These are phyloP conservation scores for Tetracladium setigerum DNA, from an alignment of 495 filamentous ascomycete genomes.

Conservation along the genomic window DNA sequence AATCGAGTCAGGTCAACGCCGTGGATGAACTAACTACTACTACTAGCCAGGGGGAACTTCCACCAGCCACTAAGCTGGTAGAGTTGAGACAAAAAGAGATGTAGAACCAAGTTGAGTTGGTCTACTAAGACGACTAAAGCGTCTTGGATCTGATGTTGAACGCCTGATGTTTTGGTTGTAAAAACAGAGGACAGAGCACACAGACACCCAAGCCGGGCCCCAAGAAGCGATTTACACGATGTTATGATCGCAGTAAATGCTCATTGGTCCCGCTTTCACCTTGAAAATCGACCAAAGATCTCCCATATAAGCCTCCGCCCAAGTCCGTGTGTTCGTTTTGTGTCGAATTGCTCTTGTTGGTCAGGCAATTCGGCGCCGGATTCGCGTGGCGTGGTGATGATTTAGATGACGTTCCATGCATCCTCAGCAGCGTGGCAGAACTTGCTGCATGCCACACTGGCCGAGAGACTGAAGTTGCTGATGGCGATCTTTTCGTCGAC, in stretches of 20 bases:
- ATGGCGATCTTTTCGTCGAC: conserved; percentile 97
- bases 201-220: conserved; percentile 33
- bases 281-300: conserved; percentile 15
- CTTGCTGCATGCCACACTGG: conserved; percentile 96
- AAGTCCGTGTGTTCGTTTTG: background rate
- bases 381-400: background rate
- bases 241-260: conserved; percentile 42
- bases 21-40: no score
- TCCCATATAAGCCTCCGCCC: conserved; percentile 4
- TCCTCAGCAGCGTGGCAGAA: conserved; percentile 99
- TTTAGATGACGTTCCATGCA: conserved; percentile 84
- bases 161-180: conserved; percentile 71
- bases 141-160: conserved; percentile 74
- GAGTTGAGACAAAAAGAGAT: conserved; percentile 26
- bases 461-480: conserved; percentile 94
- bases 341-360: conserved; percentile 12
- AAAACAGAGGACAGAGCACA: conserved; percentile 65
- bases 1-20: no score
- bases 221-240: conserved; percentile 32
- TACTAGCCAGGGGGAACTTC: background rate
- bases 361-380: conserved; percentile 2
- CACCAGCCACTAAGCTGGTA: conserved; percentile 7
- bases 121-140: conserved; percentile 53
- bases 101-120: conserved; percentile 62
- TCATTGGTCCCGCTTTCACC: conserved; percentile 26